A percentile compares a stretch with the other conserved stretches of the same genome.
Conservation (phyloP, 768 basidiomycete species). For the Panus rudis region DNA sequence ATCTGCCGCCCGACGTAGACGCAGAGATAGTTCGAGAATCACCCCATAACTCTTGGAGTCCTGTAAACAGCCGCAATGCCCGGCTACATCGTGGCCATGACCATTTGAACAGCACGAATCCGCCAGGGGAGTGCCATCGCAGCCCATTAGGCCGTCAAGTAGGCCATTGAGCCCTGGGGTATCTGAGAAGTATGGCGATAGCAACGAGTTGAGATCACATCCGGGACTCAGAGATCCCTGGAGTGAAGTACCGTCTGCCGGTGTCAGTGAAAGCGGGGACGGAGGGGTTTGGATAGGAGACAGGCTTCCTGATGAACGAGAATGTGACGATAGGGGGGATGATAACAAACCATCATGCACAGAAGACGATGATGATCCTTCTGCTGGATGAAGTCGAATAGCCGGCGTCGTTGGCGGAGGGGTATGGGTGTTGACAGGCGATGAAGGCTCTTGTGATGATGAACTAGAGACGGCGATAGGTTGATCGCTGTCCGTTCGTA, state of each 20-base stretch:
- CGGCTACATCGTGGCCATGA: slow-evolving; percentile 16
- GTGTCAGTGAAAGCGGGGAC: slow-evolving; percentile 17
- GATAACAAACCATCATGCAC: no score
- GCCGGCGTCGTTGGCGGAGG: no score
- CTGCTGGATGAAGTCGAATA: no score
- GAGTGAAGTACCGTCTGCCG: slow-evolving; percentile 7
- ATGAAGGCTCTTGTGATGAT: slow-evolving; percentile 8
- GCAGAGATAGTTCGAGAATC: slow-evolving; percentile 59
- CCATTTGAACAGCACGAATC: slow-evolving; percentile 5
- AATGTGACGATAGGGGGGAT: no score
- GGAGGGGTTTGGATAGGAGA: no score
- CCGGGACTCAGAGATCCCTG: slow-evolving; percentile 9
- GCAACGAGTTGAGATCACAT: slow-evolving; percentile 17
- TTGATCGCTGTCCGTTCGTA: no score
- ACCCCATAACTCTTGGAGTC: slow-evolving; percentile 48
- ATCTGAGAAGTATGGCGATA: slow-evolving; percentile 13
- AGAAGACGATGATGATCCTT: no score
- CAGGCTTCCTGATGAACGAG: no score
- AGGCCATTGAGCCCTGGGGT: slow-evolving; percentile 12
- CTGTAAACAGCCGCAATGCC: slow-evolving; percentile 52
- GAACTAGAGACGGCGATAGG: slow-evolving; percentile 5
- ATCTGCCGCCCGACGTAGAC: slow-evolving; percentile 52
- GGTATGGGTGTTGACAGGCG: slow-evolving; percentile 9
- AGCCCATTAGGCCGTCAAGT: slow-evolving; percentile 17
- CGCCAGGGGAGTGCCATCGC: neutral